Base-by-base conservation (phyloP, 2,329 filamentous ascomycete species). In the Cytospora piceae region DNA sequence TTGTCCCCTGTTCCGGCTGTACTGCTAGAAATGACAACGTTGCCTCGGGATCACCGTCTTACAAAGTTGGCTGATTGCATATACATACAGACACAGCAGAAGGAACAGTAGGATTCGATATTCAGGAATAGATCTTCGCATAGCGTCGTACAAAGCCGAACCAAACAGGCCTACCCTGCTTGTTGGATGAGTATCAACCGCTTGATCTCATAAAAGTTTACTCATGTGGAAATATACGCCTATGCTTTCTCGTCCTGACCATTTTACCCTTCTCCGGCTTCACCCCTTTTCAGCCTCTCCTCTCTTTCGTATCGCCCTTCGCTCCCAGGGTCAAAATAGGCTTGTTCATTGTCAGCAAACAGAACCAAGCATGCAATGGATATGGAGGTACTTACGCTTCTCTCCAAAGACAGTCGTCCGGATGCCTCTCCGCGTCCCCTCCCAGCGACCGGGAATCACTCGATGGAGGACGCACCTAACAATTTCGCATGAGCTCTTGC, bases 331-430 rank as follows among this genome's bases (percentile, higher is more conserved):
- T 77, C 75, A 63, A 73, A 76, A 58, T 72, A 77, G 6, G 76
- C 75, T 76, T 31, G 9, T 12, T 17, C 22, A 5, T 17, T 37
- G 17, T 22, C 39, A 37, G 49, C 32, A 58, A 46, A 14, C 3
- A 32, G 22, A n/a, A 31, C 27, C 29, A 24, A 56, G 31, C 17
- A 42, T 15, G 52, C 27, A 42, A 22, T n/a, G 22, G n/a, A 58
- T 61, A 37, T 42, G 31, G 42, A 49, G 17, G 20, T 17, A 74
- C 75, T 73, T 70, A 80, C 77, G 78, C 65, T 80, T 80, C 69
- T 81, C 79, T 8, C 79, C 79, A 71, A 81, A 80, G 0, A 80
- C 78, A 0, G 78, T 80, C 1, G 78, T 80, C 24, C 78, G 71
- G 55, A 80, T 79, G 1, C 79, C 78, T 22, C 73, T 27, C 77